Conservation (phyloP, 176 grass and related monocot species). For the Lolium perenne region DNA sequence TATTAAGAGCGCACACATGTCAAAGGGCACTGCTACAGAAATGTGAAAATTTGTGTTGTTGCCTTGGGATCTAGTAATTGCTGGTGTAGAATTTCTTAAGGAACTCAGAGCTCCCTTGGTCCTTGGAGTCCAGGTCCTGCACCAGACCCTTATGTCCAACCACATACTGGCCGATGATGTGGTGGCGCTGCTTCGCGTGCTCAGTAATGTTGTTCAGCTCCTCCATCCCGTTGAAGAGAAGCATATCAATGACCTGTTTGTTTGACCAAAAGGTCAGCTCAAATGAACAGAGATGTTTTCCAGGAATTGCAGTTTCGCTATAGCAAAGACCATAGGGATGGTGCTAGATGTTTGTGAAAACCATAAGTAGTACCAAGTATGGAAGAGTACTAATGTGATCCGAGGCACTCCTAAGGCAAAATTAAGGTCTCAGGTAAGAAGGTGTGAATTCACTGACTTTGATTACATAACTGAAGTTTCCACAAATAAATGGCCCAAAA, state of each 20-base stretch:
- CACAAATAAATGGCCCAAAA: neutral
- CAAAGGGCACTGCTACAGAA: constrained; percentile 20
- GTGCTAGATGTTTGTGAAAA: neutral
- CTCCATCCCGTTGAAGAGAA: constrained; percentile 87
- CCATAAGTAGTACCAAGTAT: neutral
- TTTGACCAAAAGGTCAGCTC: neutral
- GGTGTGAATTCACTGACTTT: neutral
- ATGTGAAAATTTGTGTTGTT: neutral
- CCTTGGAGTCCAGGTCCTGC: constrained; percentile 61
- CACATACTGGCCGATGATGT: constrained; percentile 91
- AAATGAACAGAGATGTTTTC: neutral
- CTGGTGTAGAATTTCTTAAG: constrained; percentile 87
- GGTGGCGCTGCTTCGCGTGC: constrained; percentile 94
- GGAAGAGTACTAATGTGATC: neutral
- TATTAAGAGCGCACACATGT: constrained; percentile 45
- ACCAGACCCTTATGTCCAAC: constrained; percentile 58
- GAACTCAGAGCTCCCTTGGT: constrained; percentile 68
- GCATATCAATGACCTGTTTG: constrained; percentile 90
- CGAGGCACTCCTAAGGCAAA: neutral
- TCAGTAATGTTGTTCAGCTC: constrained; percentile 81
- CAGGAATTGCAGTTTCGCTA: too few species aligned
- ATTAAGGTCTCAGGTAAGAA: neutral
- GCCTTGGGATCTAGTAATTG: constrained; percentile 72
- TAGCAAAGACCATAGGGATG: neutral
- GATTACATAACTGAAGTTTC: neutral